Percentiles rank a stretch among this genome's conserved stretches.
phyloP scores from a whole-genome alignment of 225 moss, liverwort and hornwort species.

The Marchantia polymorpha region DNA sequence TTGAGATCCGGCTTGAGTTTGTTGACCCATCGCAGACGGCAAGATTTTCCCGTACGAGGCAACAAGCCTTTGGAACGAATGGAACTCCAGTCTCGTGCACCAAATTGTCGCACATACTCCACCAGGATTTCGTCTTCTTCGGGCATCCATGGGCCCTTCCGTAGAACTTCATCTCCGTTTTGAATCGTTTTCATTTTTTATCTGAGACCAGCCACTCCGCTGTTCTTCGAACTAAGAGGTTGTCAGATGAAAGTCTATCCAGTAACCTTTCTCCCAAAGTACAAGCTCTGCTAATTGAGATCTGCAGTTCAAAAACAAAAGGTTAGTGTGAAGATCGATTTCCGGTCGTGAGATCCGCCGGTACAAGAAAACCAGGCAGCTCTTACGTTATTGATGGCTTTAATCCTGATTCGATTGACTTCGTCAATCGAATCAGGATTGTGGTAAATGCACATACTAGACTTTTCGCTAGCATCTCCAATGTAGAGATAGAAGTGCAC shows the following conservation, averaged over 20 bases:
- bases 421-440: too few species aligned
- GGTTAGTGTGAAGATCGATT: too few species aligned
- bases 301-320: too few species aligned
- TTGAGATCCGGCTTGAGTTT: constrained; percentile 99
- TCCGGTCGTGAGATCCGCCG: too few species aligned
- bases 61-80: constrained; percentile 91
- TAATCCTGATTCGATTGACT: too few species aligned
- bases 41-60: constrained; percentile 90
- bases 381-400: too few species aligned
- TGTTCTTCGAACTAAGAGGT: constrained; percentile 71
- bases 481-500: background rate
- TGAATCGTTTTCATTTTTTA: constrained; percentile 60
- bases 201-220: constrained; percentile 86
- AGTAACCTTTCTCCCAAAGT: too few species aligned
- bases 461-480: too few species aligned
- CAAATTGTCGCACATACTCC: constrained; percentile 92
- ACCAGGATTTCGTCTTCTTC: constrained; percentile 93
- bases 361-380: too few species aligned
- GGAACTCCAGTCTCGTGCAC: constrained; percentile 95
- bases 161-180: constrained; percentile 79
- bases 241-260: constrained; percentile 49
- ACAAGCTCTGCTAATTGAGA: too few species aligned
- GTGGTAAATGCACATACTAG: too few species aligned
- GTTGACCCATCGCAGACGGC: constrained; percentile 94
- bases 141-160: constrained; percentile 97